Percentiles rank a stretch among this genome's conserved stretches.
phyloP scores from a whole-genome alignment of 2,329 filamentous ascomycete species.

The Cladosporium sphaerospermum region DNA sequence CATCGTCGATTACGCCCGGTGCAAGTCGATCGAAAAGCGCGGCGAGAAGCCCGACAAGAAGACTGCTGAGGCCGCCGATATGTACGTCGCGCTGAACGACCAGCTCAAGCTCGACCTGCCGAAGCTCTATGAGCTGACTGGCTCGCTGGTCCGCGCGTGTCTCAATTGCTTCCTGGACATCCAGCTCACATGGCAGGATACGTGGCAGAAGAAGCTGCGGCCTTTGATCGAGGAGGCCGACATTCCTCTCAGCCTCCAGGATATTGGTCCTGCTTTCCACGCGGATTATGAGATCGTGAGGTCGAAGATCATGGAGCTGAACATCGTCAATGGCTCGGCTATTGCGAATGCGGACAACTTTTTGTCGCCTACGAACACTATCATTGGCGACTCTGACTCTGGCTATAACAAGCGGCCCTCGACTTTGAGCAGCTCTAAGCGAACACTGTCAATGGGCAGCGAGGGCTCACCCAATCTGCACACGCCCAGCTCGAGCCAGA shows the following conservation, averaged over 20 bases:
- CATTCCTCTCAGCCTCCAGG: slow-evolving; percentile 59
- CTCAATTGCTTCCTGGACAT: slow-evolving; percentile 78
- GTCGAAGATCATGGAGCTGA: slow-evolving; percentile 62
- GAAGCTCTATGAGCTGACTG: slow-evolving; percentile 72
- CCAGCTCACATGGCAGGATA: slow-evolving; percentile 73
- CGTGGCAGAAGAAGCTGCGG: slow-evolving; percentile 78
- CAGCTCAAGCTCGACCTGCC: slow-evolving; percentile 89
- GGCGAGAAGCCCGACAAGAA: slow-evolving; percentile 86
- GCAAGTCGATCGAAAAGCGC: slow-evolving; percentile 66
- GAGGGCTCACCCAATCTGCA: slow-evolving; percentile 28
- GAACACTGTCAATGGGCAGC: slow-evolving; percentile 33
- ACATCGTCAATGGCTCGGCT: slow-evolving; percentile 68
- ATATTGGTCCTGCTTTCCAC: slow-evolving; percentile 72
- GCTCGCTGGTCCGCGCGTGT: slow-evolving; percentile 75
- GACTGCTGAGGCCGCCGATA: slow-evolving; percentile 73
- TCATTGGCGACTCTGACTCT: slow-evolving; percentile 29
- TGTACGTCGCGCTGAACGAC: slow-evolving; percentile 87
- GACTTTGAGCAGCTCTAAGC: slow-evolving; percentile 32
- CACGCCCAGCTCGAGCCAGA: slow-evolving; percentile 37
- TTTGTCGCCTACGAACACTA: slow-evolving; percentile 46
- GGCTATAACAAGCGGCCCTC: slow-evolving; percentile 37
- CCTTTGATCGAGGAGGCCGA: slow-evolving; percentile 61
- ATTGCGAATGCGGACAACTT: slow-evolving; percentile 56
- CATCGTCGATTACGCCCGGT: slow-evolving; percentile 81
- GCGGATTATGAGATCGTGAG: slow-evolving; percentile 73